These are phyloP conservation scores for Barnettozyma californica DNA, from an alignment of 805 yeast species.

Conservation along the genomic window DNA sequence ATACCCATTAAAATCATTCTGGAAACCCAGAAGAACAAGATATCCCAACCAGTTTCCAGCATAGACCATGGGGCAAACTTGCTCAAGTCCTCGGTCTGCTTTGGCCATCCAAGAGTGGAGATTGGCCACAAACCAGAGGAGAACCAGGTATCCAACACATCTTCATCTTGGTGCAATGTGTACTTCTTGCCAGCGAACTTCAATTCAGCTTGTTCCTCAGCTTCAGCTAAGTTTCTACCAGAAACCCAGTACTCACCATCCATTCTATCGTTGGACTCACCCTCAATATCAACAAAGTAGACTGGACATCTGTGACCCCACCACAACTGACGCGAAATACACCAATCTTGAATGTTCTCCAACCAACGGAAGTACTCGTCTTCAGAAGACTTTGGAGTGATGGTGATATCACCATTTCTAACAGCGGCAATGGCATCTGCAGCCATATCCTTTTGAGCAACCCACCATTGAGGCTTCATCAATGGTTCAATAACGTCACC, in stretches of 20 bases:
- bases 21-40: conserved; percentile 97
- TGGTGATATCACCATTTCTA: conserved; percentile 69
- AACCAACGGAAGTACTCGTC: conserved; percentile 94
- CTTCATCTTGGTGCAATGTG: conserved; percentile 91
- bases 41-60: conserved; percentile 99
- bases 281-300: conserved; percentile 79
- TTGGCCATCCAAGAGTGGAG: conserved; percentile 96
- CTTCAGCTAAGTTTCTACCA: conserved; percentile 80
- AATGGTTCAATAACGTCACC: conserved; percentile 96
- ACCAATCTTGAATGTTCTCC: conserved; percentile 97
- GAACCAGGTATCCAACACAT: conserved; percentile 98
- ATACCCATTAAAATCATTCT: conserved; percentile 92
- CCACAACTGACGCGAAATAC: conserved; percentile 92
- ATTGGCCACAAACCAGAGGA: conserved; percentile 98
- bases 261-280: conserved; percentile 47
- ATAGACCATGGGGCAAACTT: conserved; percentile 84
- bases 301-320: conserved; percentile 99
- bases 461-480: conserved; percentile 99
- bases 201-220: conserved; percentile 69
- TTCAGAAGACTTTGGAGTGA: conserved; percentile 86
- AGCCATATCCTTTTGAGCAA: conserved; percentile 85
- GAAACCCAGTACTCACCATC: conserved; percentile 86
- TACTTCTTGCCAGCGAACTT: conserved; percentile 68
- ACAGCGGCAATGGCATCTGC: conserved; percentile 82
- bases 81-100: conserved; percentile 65